These are phyloP conservation scores for Afroboletus lepidellus DNA, from an alignment of 1,284 basidiomycete genomes.

Conservation along the genomic window DNA sequence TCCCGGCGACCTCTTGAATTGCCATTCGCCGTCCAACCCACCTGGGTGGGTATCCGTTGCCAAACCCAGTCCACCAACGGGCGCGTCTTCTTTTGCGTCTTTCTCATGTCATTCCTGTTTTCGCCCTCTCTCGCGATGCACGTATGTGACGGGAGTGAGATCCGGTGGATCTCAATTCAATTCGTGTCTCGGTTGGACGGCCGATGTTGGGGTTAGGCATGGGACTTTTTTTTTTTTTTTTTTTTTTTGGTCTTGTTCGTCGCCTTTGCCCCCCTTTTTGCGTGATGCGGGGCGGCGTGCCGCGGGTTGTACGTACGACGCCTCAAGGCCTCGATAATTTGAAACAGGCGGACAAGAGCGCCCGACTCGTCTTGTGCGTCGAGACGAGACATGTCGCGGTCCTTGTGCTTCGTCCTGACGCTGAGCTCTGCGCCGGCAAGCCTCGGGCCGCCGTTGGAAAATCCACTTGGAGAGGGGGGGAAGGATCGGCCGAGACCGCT, in stretches of 20 bases:
- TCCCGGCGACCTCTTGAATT: constrained; percentile 3
- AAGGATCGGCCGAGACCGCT: too few species aligned
- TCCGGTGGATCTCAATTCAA: background rate
- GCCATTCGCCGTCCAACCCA: background rate
- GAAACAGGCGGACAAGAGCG: too few species aligned
- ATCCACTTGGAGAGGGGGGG: too few species aligned
- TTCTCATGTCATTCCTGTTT: constrained; percentile 20
- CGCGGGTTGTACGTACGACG: background rate
- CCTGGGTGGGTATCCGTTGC: background rate
- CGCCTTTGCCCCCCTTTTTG: background rate
- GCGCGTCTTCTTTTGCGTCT: background rate
- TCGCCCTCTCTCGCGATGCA: background rate
- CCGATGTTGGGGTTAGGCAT: background rate
- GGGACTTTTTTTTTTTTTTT: background rate
- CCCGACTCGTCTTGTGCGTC: too few species aligned
- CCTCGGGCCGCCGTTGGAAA: too few species aligned
- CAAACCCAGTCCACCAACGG: constrained; percentile 4
- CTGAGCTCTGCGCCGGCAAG: too few species aligned
- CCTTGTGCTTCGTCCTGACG: too few species aligned
- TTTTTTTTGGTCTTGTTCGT: too few species aligned
- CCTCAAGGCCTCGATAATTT: background rate
- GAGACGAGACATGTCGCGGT: too few species aligned
- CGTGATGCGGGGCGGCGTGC: background rate
- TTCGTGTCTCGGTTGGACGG: background rate
- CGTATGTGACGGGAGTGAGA: background rate